phyloP scores from a whole-genome alignment of 2,329 filamentous ascomycete genomes.

The Aspergillus costaricaensis region DNA sequence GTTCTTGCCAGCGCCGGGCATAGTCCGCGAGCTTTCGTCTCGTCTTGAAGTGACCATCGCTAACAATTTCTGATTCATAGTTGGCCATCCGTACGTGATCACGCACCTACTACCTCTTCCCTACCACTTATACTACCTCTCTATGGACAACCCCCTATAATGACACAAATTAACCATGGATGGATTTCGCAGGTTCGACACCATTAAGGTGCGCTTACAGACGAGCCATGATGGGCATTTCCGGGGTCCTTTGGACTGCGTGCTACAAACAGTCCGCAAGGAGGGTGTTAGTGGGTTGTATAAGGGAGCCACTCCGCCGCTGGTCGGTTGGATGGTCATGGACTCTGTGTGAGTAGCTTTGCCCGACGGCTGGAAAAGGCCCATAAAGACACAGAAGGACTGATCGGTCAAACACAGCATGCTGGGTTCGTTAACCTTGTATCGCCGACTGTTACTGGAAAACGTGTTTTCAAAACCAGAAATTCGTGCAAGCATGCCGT shows the following conservation, averaged over 20 bases:
- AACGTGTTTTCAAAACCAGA: conserved; percentile 68
- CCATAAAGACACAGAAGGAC: background rate
- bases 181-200: conserved; percentile 71
- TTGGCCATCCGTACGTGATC: conserved; percentile 60
- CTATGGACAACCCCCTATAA: background rate
- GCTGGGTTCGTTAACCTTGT: conserved; percentile 88
- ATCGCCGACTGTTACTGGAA: conserved; percentile 79
- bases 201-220: conserved; percentile 93
- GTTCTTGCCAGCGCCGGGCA: conserved; percentile 28
- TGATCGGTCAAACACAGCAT: conserved; percentile 53
- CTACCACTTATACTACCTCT: background rate
- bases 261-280: conserved; percentile 78
- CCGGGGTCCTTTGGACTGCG: conserved; percentile 80
- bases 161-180: background rate
- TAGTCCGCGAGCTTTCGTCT: background rate
- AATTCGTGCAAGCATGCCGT: conserved; percentile 40
- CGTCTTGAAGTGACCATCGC: background rate
- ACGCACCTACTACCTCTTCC: background rate
- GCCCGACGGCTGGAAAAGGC: background rate
- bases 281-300: conserved; percentile 86
- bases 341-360: conserved; percentile 62
- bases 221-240: conserved; percentile 79
- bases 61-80: conserved; percentile 32
- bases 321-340: conserved; percentile 99
- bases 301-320: conserved; percentile 88